Evolutionary conservation across 2,329 filamentous ascomycete genomes (phyloP), one percentile per base, ranked within the genome.

Genomic region (Chaetomium globosum): DNA sequence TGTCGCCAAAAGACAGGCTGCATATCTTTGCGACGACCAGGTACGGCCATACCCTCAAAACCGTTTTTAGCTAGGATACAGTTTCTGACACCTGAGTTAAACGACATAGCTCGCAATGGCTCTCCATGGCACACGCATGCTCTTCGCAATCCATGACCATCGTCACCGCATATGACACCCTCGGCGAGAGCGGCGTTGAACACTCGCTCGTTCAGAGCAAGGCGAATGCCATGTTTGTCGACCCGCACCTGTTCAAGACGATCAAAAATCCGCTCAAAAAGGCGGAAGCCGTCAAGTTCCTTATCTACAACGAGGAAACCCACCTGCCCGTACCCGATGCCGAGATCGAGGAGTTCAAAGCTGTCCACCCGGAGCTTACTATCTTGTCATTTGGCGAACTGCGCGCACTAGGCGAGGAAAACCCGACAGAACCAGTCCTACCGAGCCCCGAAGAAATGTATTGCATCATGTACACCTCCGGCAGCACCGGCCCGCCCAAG

Each of bases 91-190:
- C 39, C n/a, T 4, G 7, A n/a, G 39, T 8, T 36, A 52, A 58
- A 23, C 10, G 4, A 9, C 54, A 46, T 67, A 92, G 90, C 76
- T 84, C 87, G 59, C 86, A 92, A 79, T 98, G 94, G 94, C 84
- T 97, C 69, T 87, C 89, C 62, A 87, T 91, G 73, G 90, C 93
- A 55, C 92, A 96, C 76, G 85, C 79, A 53, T 81, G 89, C 86
- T 80, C 88, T 23, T 93, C 93, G 19, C 94, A 98, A 78, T 93
- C 91, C 53, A 87, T 97, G 76, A 87, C 91, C 65, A 93, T 97
- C 71, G 94, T 97, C 59, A 98, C 94, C 54, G 93, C 93, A 59
- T 97, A 97, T 78, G 93, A 97, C 77, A 96, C 93, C 33, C 88
- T 97, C 53, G 93, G 93, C 61, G 86, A 92, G 73, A 87, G 89